Conservation (phyloP, 768 basidiomycete species). For the Chiua virens region DNA sequence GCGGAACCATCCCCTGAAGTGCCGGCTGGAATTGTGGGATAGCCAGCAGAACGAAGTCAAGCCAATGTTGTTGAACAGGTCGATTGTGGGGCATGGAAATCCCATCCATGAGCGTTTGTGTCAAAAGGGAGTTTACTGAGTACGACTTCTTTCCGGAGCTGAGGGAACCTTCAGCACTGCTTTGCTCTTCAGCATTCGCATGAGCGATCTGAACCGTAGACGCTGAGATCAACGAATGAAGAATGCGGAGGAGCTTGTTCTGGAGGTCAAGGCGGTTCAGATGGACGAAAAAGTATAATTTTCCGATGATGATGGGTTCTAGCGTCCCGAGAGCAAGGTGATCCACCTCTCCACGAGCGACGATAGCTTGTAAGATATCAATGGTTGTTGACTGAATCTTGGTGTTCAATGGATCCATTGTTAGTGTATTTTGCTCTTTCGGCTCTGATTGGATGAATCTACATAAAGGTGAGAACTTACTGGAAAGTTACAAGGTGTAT, state of each 20-base stretch:
- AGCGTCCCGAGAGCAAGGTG: slow-evolving; percentile 55
- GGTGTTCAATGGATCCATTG: slow-evolving; percentile 62
- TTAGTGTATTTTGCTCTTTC: slow-evolving; percentile 39
- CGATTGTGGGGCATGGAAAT: slow-evolving; percentile 68
- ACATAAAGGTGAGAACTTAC: slow-evolving; percentile 4
- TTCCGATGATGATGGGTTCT: slow-evolving; percentile 69
- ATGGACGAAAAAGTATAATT: slow-evolving; percentile 76
- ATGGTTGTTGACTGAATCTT: slow-evolving; percentile 71
- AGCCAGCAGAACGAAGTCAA: slow-evolving; percentile 93
- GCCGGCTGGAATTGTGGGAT: slow-evolving; percentile 80
- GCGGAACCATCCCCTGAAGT: slow-evolving; percentile 62
- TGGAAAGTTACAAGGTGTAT: slow-evolving; percentile 9
- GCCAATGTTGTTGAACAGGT: slow-evolving; percentile 89
- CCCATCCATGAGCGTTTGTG: slow-evolving; percentile 80
- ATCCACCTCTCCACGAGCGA: slow-evolving; percentile 81
- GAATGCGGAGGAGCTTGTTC: slow-evolving; percentile 88
- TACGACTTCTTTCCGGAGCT: slow-evolving; percentile 37
- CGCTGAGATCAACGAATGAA: slow-evolving; percentile 81
- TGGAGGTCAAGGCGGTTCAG: slow-evolving; percentile 75
- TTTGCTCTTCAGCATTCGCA: slow-evolving; percentile 33
- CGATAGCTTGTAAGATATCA: slow-evolving; percentile 80
- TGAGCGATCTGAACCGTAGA: slow-evolving; percentile 40
- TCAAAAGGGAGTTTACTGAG: slow-evolving; percentile 67
- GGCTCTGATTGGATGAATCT: slow-evolving; percentile 85
- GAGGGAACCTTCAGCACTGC: slow-evolving; percentile 34